Conservation (phyloP, 495 filamentous ascomycete genomes). For the Talaromyces trachyspermus region DNA sequence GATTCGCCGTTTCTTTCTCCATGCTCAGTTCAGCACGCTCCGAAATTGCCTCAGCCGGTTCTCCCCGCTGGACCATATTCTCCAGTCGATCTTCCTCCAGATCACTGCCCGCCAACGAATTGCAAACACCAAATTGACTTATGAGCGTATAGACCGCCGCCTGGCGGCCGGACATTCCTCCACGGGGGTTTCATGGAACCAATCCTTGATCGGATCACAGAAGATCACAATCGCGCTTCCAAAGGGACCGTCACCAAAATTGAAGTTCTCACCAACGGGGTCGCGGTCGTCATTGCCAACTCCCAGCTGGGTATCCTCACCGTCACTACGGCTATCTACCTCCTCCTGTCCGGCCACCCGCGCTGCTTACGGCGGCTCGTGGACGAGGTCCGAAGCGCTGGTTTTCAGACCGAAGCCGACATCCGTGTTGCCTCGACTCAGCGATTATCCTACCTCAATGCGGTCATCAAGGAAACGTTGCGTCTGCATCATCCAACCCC, state of each 20-base stretch:
- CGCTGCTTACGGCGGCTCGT: conserved; percentile 6
- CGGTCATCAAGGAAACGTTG: conserved; percentile 47
- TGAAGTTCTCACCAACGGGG: conserved; percentile 10
- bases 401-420: conserved; percentile 9
- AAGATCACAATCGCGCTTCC: not conserved
- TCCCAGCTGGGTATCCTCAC: conserved; percentile 11
- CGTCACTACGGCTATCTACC: conserved; percentile 11
- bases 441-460: conserved; percentile 42
- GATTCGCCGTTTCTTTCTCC: conserved; percentile 12
- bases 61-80: conserved; percentile 10
- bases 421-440: conserved; percentile 19
- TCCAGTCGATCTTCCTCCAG: conserved; percentile 10
- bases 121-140: conserved; percentile 5
- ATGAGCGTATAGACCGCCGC: conserved; percentile 11
- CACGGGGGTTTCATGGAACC: conserved; percentile 9
- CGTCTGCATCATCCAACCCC: conserved; percentile 23
- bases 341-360: conserved; percentile 6
- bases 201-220: conserved; percentile 6
- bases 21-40: conserved; percentile 11
- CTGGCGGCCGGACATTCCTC: no score
- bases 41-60: conserved; percentile 9
- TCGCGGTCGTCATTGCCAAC: conserved; percentile 13
- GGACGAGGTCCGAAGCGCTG: conserved; percentile 4
- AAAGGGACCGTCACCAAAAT: conserved; percentile 10
- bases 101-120: conserved; percentile 7